Conservation (phyloP, 345 rosid species). For the Euphorbia pulcherrima region DNA sequence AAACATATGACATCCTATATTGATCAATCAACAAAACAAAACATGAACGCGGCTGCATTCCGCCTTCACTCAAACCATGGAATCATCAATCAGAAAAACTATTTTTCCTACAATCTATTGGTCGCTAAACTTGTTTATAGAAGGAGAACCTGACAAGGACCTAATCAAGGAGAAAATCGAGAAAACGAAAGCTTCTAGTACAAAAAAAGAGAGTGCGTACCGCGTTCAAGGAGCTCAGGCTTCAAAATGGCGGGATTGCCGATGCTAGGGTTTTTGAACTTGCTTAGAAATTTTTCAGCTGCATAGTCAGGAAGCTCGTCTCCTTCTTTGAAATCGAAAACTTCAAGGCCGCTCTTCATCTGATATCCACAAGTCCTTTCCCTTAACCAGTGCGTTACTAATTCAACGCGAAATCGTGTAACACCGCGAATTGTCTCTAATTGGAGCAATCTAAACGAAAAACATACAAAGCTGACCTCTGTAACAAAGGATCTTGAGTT, state of each 20-base stretch:
- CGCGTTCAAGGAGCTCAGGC: constrained; percentile 45
- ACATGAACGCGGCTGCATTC: not conserved
- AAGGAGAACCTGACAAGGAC: not conserved
- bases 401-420: not conserved
- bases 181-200: not conserved
- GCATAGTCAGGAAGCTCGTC: constrained; percentile 55
- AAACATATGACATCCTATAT: not conserved
- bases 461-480: not conserved
- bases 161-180: not conserved
- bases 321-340: constrained; percentile 68
- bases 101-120: too few species aligned
- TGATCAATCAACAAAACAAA: not conserved
- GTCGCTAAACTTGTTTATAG: not conserved
- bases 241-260: constrained; percentile 38
- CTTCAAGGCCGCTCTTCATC: constrained; percentile 54
- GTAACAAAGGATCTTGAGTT: not conserved
- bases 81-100: not conserved
- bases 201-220: constrained; percentile 30
- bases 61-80: not conserved
- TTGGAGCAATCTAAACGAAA: not conserved
- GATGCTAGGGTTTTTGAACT: constrained; percentile 58
- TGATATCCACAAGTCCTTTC: constrained; percentile 1
- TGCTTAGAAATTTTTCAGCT: constrained; percentile 40
- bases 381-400: not conserved
- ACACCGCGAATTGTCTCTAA: not conserved